phyloP scores from a whole-genome alignment of 768 basidiomycete genomes.

The Amanita pallidorosea region DNA sequence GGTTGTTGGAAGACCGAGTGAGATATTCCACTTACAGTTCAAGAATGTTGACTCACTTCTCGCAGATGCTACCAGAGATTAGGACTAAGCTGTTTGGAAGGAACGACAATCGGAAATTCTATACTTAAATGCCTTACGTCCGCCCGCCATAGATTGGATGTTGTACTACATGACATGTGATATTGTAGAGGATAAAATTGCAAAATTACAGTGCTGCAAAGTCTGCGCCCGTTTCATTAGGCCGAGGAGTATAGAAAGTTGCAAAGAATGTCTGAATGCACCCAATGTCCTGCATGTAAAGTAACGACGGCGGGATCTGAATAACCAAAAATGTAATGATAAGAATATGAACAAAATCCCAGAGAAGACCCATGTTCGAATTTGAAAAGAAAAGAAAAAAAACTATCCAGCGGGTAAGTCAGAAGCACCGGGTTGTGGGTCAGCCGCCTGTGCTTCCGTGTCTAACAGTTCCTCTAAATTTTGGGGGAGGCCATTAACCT shows the following conservation, averaged over 20 bases:
- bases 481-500: background rate
- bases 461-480: background rate
- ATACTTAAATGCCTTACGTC: conserved; percentile 32
- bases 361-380: background rate
- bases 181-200: background rate
- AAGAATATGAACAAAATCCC: conserved; percentile 4
- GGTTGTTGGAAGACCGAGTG: conserved; percentile 83
- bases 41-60: background rate
- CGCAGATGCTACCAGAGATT: conserved; percentile 93
- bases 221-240: background rate
- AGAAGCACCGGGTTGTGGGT: background rate
- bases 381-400: background rate
- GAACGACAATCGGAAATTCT: conserved; percentile 91
- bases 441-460: background rate
- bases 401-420: conserved; percentile 3
- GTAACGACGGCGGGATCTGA: background rate
- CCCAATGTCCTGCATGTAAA: conserved; percentile 2
- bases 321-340: conserved; percentile 4
- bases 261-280: conserved; percentile 1
- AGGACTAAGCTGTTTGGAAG: conserved; percentile 79
- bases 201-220: background rate
- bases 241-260: background rate
- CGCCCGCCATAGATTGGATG: no score
- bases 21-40: conserved; percentile 11
- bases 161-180: no score